phyloP scores from a whole-genome alignment of 176 grass and related monocot species.

The Leersia perrieri region DNA sequence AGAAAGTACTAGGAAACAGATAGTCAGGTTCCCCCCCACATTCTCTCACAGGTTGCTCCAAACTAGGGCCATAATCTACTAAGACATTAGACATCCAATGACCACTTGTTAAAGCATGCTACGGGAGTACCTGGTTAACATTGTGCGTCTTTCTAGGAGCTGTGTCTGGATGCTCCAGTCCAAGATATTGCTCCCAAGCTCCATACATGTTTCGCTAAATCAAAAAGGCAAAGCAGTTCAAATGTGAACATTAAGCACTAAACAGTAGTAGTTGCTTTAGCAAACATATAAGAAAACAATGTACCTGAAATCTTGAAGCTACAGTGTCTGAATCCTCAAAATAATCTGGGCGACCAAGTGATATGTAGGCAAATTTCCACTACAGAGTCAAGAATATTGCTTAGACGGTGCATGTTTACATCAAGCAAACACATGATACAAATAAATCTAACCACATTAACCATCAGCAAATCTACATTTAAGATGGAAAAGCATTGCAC shows the following conservation, averaged over 20 bases:
- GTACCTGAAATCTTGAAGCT: slow-evolving; percentile 81
- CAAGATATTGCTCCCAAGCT: slow-evolving; percentile 99
- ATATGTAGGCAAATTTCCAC: slow-evolving; percentile 98
- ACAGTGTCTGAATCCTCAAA: slow-evolving; percentile 89
- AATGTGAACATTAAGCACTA: slow-evolving; percentile 7
- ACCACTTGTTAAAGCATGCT: background rate
- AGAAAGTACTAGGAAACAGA: too few relatives aligned
- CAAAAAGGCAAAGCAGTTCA: background rate
- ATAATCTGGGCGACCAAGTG: slow-evolving; percentile 96
- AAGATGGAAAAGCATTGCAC: background rate
- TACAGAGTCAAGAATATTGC: slow-evolving; percentile 18
- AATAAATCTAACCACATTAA: background rate
- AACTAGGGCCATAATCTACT: background rate
- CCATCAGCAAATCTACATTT: background rate
- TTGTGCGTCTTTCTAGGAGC: slow-evolving; percentile 72
- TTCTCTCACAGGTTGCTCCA: background rate
- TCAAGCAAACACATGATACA: background rate
- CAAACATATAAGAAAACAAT: slow-evolving; percentile 6
- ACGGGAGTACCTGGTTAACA: slow-evolving; percentile 67
- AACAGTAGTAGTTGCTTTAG: slow-evolving; percentile 12
- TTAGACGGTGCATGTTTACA: background rate
- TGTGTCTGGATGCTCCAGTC: slow-evolving; percentile 88
- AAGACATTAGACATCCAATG: background rate
- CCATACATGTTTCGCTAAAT: slow-evolving; percentile 94
- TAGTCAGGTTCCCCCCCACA: background rate